Percentiles rank a stretch among this genome's conserved stretches.
Conservation (phyloP, 2,329 filamentous ascomycete genomes). For the Neurospora sp. region DNA sequence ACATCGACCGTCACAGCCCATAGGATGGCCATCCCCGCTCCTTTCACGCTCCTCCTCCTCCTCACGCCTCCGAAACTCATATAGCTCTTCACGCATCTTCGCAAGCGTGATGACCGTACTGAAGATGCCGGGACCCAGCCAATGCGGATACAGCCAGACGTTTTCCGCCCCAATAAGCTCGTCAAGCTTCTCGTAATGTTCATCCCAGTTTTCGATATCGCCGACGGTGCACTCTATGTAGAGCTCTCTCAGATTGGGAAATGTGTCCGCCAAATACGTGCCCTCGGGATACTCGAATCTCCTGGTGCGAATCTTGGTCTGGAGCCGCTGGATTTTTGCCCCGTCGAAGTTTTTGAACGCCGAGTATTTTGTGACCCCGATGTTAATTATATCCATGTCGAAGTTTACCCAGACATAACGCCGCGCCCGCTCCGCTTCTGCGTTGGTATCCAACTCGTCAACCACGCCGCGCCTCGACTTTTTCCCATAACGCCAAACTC, state of each 20-base stretch:
- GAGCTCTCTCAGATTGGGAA: background rate
- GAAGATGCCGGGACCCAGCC: background rate
- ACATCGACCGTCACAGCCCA: too few species aligned
- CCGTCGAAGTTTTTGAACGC: background rate
- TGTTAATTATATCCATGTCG: background rate
- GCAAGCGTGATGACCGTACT: background rate
- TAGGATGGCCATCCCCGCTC: background rate
- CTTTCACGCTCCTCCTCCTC: background rate
- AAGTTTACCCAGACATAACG: background rate
- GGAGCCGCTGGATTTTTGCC: background rate
- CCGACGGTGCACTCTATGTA: background rate
- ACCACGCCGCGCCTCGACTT: background rate
- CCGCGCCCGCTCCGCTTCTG: background rate
- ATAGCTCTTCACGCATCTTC: background rate
- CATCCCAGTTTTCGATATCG: background rate
- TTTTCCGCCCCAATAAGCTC: background rate
- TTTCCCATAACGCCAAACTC: background rate
- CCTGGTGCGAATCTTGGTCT: background rate
- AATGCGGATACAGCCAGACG: background rate
- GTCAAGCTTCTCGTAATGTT: background rate
- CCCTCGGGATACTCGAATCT: background rate
- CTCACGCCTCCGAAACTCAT: background rate
- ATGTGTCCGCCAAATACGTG: background rate
- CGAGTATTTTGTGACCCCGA: background rate
- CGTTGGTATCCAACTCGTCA: background rate